Base-by-base conservation (phyloP, 78 protist species). In the Emiliania huxleyi region DNA sequence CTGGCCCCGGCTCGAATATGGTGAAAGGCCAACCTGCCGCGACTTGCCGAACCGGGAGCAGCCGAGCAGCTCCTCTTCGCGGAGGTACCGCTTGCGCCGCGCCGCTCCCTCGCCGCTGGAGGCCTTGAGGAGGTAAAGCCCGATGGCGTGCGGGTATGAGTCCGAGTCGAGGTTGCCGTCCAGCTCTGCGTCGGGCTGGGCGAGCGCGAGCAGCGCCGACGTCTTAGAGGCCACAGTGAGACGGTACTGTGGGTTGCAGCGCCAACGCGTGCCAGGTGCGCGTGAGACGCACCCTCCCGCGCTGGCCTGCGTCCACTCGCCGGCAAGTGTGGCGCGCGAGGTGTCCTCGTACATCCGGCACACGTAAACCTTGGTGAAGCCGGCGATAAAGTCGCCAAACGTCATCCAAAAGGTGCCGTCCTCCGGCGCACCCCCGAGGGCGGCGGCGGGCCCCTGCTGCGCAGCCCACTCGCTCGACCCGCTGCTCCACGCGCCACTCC, bases 391-490 rank as follows among this genome's bases (percentile, higher is more conserved):
- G 40, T 81, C 89, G 49, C 3, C 49, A 56, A 42, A 81, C 3
- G n/a, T 44, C 89, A 81, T 81, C 89, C 89, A 81, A 38, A 81
- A 81, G 19, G 89, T 44, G 38, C 89, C 89, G 38, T 81, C 89
- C 0, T 33, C 23, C n/a, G 85, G 85, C 85, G 26, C 15, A n/a
- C 85, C 85, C 8, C 46, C 48, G 48, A 77, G 85, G 26, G 8
- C 4, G 19, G 44, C 26, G 33, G 85, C 85, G 23, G 23, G 33
- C 18, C 48, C 85, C 48, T 45, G 85, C 46, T 21, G 42, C 29
- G 3, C 3, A 1, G 37, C 46, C 85, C 85, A 77, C n/a, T 77
- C 85, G 49, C 2, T 12, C 48, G 85, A 77, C 26, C n/a, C 2
- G 85, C 2, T 37, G 44, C 85, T 23, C 85, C 85, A 77, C 29